Evolutionary conservation across 2,329 filamentous ascomycete genomes (phyloP).

Genomic region (Aspergillus phoenicis): DNA sequence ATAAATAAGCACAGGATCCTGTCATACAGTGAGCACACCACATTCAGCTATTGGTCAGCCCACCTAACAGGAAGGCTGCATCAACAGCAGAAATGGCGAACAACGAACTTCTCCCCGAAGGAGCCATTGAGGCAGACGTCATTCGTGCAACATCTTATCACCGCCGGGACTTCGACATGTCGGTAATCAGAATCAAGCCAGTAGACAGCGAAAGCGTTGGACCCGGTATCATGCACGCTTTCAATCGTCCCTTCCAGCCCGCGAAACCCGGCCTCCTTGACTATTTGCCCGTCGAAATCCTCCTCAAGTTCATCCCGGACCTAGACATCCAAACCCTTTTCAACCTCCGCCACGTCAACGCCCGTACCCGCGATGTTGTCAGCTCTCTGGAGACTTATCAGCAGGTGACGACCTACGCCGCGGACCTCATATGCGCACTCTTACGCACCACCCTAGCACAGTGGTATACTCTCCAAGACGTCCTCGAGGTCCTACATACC

Average conservation of each 20-base stretch:
- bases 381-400: constrained; percentile 20
- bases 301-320: background rate
- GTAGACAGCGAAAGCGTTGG: no score
- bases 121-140: no score
- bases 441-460: constrained; percentile 19
- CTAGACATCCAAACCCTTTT: background rate
- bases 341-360: constrained; percentile 19
- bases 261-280: background rate
- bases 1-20: no score
- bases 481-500: constrained; percentile 17
- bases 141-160: constrained; percentile 25
- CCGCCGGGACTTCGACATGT: background rate
- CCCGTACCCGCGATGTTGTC: constrained; percentile 17
- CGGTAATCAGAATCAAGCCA: background rate
- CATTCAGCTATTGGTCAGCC: no score
- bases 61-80: no score
- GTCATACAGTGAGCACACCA: no score
- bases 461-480: constrained; percentile 17
- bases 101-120: no score
- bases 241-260: background rate
- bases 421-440: constrained; percentile 21
- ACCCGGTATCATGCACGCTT: background rate
- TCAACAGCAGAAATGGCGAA: no score
- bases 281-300: background rate
- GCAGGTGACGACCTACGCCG: constrained; percentile 14